Evolutionary conservation across 2,329 filamentous ascomycete species (phyloP), one percentile per base, ranked within the genome.

Genomic region (Coniochaeta prunicola): DNA sequence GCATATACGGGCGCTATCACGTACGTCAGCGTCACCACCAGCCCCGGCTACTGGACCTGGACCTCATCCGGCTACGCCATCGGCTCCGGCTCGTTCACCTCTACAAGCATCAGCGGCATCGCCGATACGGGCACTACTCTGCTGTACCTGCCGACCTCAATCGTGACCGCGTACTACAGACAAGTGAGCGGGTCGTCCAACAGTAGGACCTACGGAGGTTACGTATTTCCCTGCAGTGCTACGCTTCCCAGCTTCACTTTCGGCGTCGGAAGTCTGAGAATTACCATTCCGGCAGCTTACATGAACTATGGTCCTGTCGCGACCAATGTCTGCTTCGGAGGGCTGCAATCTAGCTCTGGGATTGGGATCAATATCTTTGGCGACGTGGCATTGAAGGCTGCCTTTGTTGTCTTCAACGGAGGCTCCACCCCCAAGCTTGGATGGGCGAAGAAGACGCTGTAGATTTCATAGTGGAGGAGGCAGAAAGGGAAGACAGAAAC

Each of bases 11-110:
- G 84, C 53, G 64, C 73, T 48, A 80, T 89, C 66, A 76, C 77
- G 63, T 89, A 87, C 71, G 73, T 79, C 53, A 64, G 77, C 30
- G 80, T 87, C 58, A 75, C 84, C 70, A 75, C 65, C 63, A 75
- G 75, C 58, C 69, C 83, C 6, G 87, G 87, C 12, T 88, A 82
- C 76, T 90, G 87, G 87, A 74, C 77, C 42, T 88, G 88, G 74
- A 71, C 64, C 9, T 65, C 69, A 1, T 69, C 72, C 1, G 73
- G 69, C 57, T 75, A 73, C 53, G 58, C 62, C 53, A 71, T 76
- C 59, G 75, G 72, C 61, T 65, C 64, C 21, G 69, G 71, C 13
- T 61, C 66, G 56, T 74, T 75, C 55, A 68, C 67, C 48, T 63
- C 68, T 2, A 53, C 57, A 17, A 57, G 64, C 45, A 74, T 76